Conservation (phyloP, 2,329 filamentous ascomycete genomes). For the Cadophora malorum region DNA sequence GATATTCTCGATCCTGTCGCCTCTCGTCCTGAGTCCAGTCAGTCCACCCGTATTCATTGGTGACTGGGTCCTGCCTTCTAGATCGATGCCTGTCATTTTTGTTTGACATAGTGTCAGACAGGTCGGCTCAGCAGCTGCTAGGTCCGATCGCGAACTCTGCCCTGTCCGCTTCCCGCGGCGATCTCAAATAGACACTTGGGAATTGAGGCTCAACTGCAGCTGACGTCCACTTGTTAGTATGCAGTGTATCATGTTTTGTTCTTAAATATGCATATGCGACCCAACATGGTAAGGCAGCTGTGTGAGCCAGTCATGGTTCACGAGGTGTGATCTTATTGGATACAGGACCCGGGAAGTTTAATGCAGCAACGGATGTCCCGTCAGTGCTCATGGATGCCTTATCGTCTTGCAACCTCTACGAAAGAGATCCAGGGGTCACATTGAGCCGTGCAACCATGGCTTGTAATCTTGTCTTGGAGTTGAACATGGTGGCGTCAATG, state of each 20-base stretch:
- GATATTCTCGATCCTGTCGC: background rate
- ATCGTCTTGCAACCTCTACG: conserved; percentile 3
- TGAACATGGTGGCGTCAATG: no score
- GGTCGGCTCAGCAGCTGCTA: no score
- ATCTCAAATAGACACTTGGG: background rate
- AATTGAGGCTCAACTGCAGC: background rate
- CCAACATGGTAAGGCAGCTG: background rate
- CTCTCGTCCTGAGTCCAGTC: background rate
- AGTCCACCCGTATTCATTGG: background rate
- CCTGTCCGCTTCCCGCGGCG: background rate
- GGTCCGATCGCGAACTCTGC: no score
- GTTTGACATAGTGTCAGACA: background rate
- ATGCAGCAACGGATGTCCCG: background rate
- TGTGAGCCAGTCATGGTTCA: background rate
- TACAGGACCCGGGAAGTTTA: background rate
- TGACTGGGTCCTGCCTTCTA: background rate
- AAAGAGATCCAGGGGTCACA: background rate
- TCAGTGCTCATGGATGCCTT: background rate
- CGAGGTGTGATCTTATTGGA: background rate
- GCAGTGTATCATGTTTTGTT: background rate
- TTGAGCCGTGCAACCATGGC: background rate
- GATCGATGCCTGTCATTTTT: background rate
- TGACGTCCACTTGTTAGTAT: background rate
- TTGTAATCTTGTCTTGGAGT: no score
- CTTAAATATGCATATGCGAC: background rate